These are phyloP conservation scores for Leishmania amazonensis DNA, from an alignment of 208 protist genomes.

Conservation along the genomic window DNA sequence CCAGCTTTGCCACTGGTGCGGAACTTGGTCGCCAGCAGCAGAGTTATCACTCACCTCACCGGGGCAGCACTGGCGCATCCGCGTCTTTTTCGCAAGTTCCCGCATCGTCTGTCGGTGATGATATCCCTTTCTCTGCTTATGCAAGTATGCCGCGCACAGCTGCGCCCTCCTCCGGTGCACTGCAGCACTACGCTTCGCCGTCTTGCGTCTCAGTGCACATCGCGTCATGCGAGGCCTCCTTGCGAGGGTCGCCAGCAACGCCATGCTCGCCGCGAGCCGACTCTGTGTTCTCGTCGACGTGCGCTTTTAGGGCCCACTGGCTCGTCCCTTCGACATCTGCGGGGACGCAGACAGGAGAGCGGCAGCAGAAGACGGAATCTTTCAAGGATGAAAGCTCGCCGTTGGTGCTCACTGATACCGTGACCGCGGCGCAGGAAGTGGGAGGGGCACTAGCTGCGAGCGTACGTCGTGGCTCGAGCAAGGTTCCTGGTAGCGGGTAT, in stretches of 20 bases:
- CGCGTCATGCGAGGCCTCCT: not conserved
- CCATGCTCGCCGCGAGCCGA: not conserved
- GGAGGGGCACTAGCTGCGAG: not conserved
- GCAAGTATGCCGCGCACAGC: too few species aligned
- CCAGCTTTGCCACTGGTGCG: slow-evolving; percentile 4
- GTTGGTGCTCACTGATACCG: too few species aligned
- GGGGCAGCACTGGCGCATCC: not conserved
- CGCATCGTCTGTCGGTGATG: not conserved
- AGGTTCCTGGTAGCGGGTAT: slow-evolving; percentile 14
- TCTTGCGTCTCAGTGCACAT: not conserved
- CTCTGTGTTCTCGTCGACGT: not conserved
- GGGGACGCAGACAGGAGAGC: not conserved
- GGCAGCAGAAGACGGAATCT: not conserved
- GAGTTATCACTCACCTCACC: not conserved
- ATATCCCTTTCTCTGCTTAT: not conserved
- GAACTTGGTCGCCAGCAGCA: not conserved
- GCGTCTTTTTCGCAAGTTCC: not conserved
- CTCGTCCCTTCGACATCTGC: not conserved
- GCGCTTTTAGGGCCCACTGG: not conserved
- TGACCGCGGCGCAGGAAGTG: not conserved
- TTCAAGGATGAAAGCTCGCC: not conserved
- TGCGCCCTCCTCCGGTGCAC: not conserved
- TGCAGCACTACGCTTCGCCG: not conserved
- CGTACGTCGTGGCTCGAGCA: not conserved
- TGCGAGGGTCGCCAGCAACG: not conserved